Evolutionary conservation across 179 eudicot species (phyloP), one percentile per base, ranked within the genome.

Genomic region (Vitellaria paradoxa): DNA sequence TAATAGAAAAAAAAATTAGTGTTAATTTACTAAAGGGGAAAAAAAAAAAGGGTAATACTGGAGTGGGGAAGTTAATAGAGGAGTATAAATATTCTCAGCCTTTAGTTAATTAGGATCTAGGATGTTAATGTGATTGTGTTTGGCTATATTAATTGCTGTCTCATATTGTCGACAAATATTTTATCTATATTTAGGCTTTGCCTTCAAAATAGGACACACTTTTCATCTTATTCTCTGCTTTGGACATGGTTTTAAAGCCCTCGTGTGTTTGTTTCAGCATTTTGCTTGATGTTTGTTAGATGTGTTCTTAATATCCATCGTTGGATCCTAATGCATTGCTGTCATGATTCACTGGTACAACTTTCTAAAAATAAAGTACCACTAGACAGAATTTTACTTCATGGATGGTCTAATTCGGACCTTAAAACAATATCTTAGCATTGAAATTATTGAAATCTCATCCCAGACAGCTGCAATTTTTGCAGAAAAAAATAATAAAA

Each of bases 361-460:
- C 4, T 40, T 40, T 65, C 23, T 37, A 4, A 50, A 57, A 68
- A 20, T 18, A 18, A 77, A 60, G 5, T 14, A 37, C 12, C 0
- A 62, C 17, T 56, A 55, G 37, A 46, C n/a, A 21, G 12, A 26
- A 47, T 46, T 79, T 65, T 73, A 45, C 62, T 78, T 65, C 47
- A 53, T 9, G 6, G 4, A 73, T 13, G 8, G 49, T 55, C 72
- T 46, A 67, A 57, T 65, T 26, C 20, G 46, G 78, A 67, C 78
- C 78, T 55, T 14, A 60, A 74, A 74, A 79, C 78, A 79, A 18
- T 59, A 46, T 67, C 24, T 65, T 46, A 24, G 3, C 73, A 23
- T 53, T 52, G 55, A 63, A 73, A 68, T 73, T 73, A 23, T 72
- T 69, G 70, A 68, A 42, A 49, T 66, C 77, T 73, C 77, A 79